Base-by-base conservation (phyloP, 305 asterid genomes). In the Ilex paraguariensis region DNA sequence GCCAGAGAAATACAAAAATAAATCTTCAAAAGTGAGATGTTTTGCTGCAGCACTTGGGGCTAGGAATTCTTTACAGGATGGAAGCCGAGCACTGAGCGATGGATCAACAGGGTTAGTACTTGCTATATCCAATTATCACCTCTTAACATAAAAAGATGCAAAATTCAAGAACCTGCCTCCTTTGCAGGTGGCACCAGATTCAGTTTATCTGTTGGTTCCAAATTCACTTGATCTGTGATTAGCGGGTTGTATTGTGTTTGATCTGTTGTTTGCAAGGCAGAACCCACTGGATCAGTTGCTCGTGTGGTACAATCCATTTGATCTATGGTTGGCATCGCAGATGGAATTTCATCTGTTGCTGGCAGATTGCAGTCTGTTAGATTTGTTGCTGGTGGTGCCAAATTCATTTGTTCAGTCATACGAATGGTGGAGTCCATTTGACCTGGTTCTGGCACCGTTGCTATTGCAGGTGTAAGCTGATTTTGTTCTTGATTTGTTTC, bases 191-290 rank as follows among this genome's bases (percentile, higher is more conserved):
- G 56, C 36, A 42, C 71, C 10, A 75, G 66, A 15, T 68, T 66
- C 46, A 48, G 13, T 57, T 69, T 73, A 64, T 73, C 83, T 14
- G 79, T 79, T 10, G 67, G 74, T 50, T 80, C 93, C 67, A 85
- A 61, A 64, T 73, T 63, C 85, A 81, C 85, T 67, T 68, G 77
- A 44, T 81, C 82, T 21, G 80, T 39, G 21, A 66, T 46, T 53
- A 75, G 60, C 8, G 66, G 65, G 14, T n/a, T n/a, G 13, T 71
- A 71, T 54, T 66, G 74, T 60, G 51, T 60, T 63, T 59, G 75
- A 66, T 64, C 71, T 48, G 74, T 57, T 53, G 63, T 74, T 52
- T 59, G 71, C 48, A 32, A 57, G 63, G 44, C 50, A 21, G 65
- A 49, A 49, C 11, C 53, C 53, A 49, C 13, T 49, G 7, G 53